Evolutionary conservation across 345 rosid genomes (phyloP).

Genomic region (Pugionium cornutum): DNA sequence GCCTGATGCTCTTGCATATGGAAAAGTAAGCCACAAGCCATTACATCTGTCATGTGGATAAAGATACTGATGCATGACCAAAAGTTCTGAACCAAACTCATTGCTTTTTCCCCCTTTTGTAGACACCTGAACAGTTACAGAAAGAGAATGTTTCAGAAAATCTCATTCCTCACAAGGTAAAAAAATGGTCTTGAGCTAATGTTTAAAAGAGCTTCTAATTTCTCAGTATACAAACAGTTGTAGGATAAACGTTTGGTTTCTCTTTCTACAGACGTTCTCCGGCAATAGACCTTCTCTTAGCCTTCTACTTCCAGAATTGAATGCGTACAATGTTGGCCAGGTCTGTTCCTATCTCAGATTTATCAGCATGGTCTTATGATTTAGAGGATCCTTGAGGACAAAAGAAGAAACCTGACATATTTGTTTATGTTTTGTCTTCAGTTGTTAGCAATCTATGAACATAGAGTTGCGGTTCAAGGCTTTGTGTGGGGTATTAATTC

Average conservation of each 20-base stretch:
- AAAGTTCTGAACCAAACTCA: conserved; percentile 15
- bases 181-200: conserved; percentile 16
- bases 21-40: conserved; percentile 68
- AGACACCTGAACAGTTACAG: conserved; percentile 85
- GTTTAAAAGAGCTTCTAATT: neutral
- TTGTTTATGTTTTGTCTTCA: conserved; percentile 34
- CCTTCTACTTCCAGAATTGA: conserved; percentile 79
- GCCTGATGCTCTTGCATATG: conserved; percentile 98
- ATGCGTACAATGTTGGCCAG: conserved; percentile 83
- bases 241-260: neutral
- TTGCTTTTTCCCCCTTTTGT: conserved; percentile 29
- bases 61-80: conserved; percentile 13
- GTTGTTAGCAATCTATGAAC: conserved; percentile 92
- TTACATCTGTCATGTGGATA: conserved; percentile 18
- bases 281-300: conserved; percentile 95
- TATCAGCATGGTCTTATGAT: conserved; percentile 2
- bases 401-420: neutral
- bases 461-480: conserved; percentile 94
- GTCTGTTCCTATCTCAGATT: conserved; percentile 37
- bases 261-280: conserved; percentile 64
- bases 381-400: conserved; percentile 13
- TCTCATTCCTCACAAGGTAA: conserved; percentile 95
- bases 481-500: conserved; percentile 97
- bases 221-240: neutral
- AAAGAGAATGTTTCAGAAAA: conserved; percentile 70